Conservation (phyloP, 202 grass and related monocot species). For the Saccharum hybrid region DNA sequence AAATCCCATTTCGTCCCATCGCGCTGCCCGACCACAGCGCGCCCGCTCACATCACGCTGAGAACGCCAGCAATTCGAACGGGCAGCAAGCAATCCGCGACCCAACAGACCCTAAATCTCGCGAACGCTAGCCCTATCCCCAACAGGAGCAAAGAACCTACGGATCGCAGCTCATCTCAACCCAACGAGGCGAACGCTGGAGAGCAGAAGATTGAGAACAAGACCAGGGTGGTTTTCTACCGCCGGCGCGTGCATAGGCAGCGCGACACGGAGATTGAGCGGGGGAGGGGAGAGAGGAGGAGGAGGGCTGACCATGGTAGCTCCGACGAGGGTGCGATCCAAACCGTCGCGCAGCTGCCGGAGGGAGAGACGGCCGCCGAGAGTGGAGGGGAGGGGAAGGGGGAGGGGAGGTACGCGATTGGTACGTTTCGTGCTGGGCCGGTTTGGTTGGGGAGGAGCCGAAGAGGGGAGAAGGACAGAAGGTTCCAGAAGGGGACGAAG, state of each 20-base stretch:
- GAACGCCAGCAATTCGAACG: background rate
- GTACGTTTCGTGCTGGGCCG: slow-evolving; percentile 27
- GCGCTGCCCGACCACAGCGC: background rate
- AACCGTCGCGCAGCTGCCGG: slow-evolving; percentile 28
- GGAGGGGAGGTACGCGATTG: background rate
- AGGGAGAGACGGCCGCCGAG: background rate
- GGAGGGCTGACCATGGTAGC: slow-evolving; percentile 40
- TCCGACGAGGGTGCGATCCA: slow-evolving; percentile 6
- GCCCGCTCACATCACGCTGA: background rate
- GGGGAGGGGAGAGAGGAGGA: background rate
- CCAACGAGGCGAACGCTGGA: slow-evolving; percentile 6
- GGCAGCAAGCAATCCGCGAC: background rate
- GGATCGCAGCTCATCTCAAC: slow-evolving; percentile 15
- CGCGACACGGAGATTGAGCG: background rate
- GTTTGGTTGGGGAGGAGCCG: background rate
- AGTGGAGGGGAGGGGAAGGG: background rate
- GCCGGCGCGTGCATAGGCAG: background rate
- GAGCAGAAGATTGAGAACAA: background rate
- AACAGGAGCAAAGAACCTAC: background rate
- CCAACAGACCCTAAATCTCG: background rate
- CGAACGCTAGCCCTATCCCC: background rate
- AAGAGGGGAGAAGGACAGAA: background rate
- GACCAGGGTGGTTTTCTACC: background rate
- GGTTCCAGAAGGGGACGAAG: background rate
- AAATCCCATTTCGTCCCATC: background rate